Evolutionary conservation across 192 early-diverging fungal genomes (phyloP).

Genomic region (Rhizoclosmatium sp.): DNA sequence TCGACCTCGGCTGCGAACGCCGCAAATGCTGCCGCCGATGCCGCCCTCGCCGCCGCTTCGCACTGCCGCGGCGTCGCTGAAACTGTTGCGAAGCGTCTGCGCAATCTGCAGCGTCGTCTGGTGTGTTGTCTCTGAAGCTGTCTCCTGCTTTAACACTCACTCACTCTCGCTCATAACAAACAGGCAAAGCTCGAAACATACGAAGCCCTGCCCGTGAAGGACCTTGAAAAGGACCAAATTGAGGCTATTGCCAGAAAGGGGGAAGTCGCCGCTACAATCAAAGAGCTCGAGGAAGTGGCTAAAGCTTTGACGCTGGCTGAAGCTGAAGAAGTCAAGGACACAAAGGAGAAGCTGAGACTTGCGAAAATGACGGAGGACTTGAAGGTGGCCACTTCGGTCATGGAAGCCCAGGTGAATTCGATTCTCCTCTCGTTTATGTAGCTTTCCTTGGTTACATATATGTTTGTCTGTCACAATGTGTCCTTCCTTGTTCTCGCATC

Average conservation of each 20-base stretch:
- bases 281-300: slow-evolving; percentile 58
- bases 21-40: background rate
- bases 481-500: too few relatives aligned
- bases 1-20: background rate
- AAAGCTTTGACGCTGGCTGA: slow-evolving; percentile 45
- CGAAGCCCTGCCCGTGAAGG: slow-evolving; percentile 38
- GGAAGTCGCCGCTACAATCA: slow-evolving; percentile 47
- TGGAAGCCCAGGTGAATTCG: slow-evolving; percentile 6
- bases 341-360: background rate
- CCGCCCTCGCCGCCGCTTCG: background rate
- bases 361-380: slow-evolving; percentile 22
- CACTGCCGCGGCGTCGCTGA: background rate
- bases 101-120: slow-evolving; percentile 45
- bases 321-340: slow-evolving; percentile 37
- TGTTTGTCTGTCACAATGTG: background rate
- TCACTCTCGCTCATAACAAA: background rate
- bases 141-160: background rate
- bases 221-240: slow-evolving; percentile 60
- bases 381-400: slow-evolving; percentile 23
- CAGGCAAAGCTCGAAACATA: slow-evolving; percentile 58
- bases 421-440: background rate
- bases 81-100: slow-evolving; percentile 46
- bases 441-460: background rate
- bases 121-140: slow-evolving; percentile 26
- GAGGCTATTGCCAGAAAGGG: slow-evolving; percentile 51